phyloP scores from a whole-genome alignment of 108 stramenopile genomes.

The Cylindrotheca closterium region DNA sequence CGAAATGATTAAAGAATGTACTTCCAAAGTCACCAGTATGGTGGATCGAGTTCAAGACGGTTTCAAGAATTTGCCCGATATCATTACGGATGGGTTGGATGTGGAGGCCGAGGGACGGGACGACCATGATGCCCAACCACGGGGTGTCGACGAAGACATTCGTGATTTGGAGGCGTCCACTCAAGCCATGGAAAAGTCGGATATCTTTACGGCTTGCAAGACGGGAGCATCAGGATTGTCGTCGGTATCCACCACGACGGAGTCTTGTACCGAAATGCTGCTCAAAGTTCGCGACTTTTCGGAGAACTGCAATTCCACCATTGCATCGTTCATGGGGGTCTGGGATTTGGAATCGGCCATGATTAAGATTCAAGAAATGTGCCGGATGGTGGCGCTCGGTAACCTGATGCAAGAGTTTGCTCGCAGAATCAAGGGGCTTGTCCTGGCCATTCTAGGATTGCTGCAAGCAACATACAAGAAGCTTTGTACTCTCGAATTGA shows the following conservation, averaged over 20 bases:
- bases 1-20: conserved; percentile 31
- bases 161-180: conserved; percentile 20
- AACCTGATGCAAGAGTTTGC: conserved; percentile 43
- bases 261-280: conserved; percentile 42
- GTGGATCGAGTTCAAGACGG: conserved; percentile 42
- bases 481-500: conserved; percentile 4
- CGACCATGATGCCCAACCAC: conserved; percentile 12
- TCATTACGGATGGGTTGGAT: conserved; percentile 23
- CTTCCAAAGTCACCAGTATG: conserved; percentile 31
- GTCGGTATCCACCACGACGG: conserved; percentile 27
- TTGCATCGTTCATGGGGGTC: conserved; percentile 21
- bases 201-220: conserved; percentile 29
- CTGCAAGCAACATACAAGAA: conserved; percentile 16
- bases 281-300: conserved; percentile 14
- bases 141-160: conserved; percentile 22
- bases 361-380: conserved; percentile 42
- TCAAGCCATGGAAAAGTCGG: conserved; percentile 32
- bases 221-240: conserved; percentile 23
- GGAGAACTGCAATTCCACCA: conserved; percentile 15
- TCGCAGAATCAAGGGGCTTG: conserved; percentile 19
- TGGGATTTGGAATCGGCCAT: conserved; percentile 52
- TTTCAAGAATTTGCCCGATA: conserved; percentile 24
- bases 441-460: conserved; percentile 14
- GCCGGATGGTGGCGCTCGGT: conserved; percentile 36
- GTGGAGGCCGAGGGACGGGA: conserved; percentile 17